Conservation (phyloP, 2,329 filamentous ascomycete species). For the Fusarium pseudonygamai region DNA sequence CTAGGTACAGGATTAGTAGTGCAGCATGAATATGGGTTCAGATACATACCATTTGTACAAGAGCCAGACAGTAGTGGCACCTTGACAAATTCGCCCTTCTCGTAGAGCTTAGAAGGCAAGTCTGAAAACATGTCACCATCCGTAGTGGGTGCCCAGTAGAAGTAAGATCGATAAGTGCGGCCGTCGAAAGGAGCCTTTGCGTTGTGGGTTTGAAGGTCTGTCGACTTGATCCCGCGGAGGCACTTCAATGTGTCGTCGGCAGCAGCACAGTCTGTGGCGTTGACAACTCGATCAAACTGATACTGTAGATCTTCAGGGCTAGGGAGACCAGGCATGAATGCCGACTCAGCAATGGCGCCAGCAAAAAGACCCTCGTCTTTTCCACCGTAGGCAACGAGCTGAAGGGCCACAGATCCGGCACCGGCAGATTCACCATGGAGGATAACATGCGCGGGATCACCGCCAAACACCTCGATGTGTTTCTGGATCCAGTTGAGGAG, state of each 20-base stretch:
- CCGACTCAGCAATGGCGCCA: conserved; percentile 57
- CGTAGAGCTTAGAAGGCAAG: conserved; percentile 53
- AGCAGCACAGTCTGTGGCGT: conserved; percentile 49
- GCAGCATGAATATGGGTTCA: no score
- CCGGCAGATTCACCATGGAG: conserved; percentile 71
- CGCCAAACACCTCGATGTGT: conserved; percentile 68
- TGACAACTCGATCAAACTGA: conserved; percentile 54
- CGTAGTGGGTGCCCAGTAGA: conserved; percentile 62
- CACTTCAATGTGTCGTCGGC: conserved; percentile 51
- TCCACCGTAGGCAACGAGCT: conserved; percentile 59
- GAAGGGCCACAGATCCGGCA: conserved; percentile 65
- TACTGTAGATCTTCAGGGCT: conserved; percentile 56
- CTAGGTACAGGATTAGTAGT: conserved; percentile 41
- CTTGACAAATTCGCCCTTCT: conserved; percentile 51
- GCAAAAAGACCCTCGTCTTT: conserved; percentile 57
- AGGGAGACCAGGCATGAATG: conserved; percentile 61
- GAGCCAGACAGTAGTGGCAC: conserved; percentile 59
- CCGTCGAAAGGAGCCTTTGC: conserved; percentile 52
- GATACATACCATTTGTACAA: conserved; percentile 54
- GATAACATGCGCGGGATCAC: conserved; percentile 66
- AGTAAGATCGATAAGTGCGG: conserved; percentile 49
- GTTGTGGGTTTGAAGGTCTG: conserved; percentile 54
- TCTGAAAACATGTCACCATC: conserved; percentile 58
- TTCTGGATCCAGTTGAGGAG: conserved; percentile 69
- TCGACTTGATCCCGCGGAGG: conserved; percentile 50